These are phyloP conservation scores for Pleurotus citrinopileatus DNA, from an alignment of 768 basidiomycete genomes.

Conservation along the genomic window DNA sequence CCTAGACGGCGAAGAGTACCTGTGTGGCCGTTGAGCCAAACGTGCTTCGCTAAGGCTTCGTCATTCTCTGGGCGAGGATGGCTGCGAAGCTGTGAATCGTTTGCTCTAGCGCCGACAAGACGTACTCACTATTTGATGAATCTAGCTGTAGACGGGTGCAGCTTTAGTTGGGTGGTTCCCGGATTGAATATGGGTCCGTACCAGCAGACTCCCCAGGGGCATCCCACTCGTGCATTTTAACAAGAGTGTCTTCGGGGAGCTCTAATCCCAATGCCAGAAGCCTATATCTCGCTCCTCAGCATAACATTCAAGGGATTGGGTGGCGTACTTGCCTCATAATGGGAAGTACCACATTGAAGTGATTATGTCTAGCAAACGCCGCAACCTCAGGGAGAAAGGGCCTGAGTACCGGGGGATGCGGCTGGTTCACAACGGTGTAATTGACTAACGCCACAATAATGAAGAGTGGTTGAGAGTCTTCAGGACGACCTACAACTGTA, in stretches of 20 bases:
- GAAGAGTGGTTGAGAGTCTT: no score
- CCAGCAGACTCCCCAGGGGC: constrained; percentile 40
- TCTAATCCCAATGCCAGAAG: constrained; percentile 51
- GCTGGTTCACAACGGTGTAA: constrained; percentile 40
- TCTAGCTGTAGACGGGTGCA: constrained; percentile 25
- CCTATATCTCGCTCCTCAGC: no score
- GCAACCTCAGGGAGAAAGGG: constrained; percentile 53
- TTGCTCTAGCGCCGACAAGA: neutral
- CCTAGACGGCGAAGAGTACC: constrained; percentile 17
- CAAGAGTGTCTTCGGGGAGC: constrained; percentile 49
- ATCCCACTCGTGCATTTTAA: constrained; percentile 44
- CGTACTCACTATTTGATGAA: constrained; percentile 47
- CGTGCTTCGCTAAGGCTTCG: constrained; percentile 38
- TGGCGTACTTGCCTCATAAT: no score
- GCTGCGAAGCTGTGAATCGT: constrained; percentile 20
- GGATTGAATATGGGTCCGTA: constrained; percentile 13
- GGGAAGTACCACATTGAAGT: constrained; percentile 48
- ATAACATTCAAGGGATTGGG: no score
- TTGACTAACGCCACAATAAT: constrained; percentile 37
- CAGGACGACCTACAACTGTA: constrained; percentile 41
- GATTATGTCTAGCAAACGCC: constrained; percentile 47
- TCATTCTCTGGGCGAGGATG: constrained; percentile 40
- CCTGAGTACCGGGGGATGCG: constrained; percentile 47
- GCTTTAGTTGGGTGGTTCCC: neutral
- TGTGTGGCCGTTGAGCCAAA: constrained; percentile 52